Percentiles rank a stretch among this genome's conserved stretches.
phyloP scores from a whole-genome alignment of 2,329 filamentous ascomycete species.

The Didymella segeticola region DNA sequence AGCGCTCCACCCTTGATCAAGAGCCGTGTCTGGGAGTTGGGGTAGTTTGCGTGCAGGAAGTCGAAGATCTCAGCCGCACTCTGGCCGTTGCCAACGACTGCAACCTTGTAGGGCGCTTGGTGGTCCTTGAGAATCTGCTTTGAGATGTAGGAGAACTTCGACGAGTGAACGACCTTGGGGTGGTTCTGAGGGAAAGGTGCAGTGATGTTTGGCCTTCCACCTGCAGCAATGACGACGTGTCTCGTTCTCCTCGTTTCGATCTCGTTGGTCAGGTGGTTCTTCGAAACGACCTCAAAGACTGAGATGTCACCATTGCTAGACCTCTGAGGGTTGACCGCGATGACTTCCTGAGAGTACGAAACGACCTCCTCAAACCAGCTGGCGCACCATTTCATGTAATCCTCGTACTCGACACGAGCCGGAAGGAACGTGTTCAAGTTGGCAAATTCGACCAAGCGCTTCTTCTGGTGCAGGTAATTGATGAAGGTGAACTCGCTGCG shows the following conservation, averaged over 20 bases:
- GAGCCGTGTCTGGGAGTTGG: constrained; percentile 77
- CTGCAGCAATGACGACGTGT: constrained; percentile 74
- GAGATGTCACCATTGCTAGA: constrained; percentile 61
- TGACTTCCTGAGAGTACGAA: constrained; percentile 78
- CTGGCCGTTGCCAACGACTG: constrained; percentile 87
- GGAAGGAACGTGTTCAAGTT: constrained; percentile 91
- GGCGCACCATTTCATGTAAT: constrained; percentile 94
- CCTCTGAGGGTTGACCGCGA: constrained; percentile 70
- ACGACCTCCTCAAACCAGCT: constrained; percentile 76
- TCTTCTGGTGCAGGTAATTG: constrained; percentile 86
- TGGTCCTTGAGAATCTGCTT: constrained; percentile 65
- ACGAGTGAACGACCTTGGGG: constrained; percentile 84
- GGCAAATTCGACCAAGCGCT: constrained; percentile 85
- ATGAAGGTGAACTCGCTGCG: constrained; percentile 92
- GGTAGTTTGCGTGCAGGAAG: constrained; percentile 82
- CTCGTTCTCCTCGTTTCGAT: constrained; percentile 63
- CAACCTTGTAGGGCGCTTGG: constrained; percentile 71
- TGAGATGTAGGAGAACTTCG: constrained; percentile 75
- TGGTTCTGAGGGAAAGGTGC: constrained; percentile 71
- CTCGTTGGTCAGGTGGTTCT: constrained; percentile 65
- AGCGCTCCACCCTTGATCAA: constrained; percentile 85
- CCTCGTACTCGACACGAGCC: constrained; percentile 86
- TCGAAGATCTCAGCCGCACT: constrained; percentile 95
- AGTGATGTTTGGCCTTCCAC: constrained; percentile 74
- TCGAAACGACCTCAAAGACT: constrained; percentile 72